Evolutionary conservation across 2,329 filamentous ascomycete genomes (phyloP).

Genomic region (Ophiostoma sp.): DNA sequence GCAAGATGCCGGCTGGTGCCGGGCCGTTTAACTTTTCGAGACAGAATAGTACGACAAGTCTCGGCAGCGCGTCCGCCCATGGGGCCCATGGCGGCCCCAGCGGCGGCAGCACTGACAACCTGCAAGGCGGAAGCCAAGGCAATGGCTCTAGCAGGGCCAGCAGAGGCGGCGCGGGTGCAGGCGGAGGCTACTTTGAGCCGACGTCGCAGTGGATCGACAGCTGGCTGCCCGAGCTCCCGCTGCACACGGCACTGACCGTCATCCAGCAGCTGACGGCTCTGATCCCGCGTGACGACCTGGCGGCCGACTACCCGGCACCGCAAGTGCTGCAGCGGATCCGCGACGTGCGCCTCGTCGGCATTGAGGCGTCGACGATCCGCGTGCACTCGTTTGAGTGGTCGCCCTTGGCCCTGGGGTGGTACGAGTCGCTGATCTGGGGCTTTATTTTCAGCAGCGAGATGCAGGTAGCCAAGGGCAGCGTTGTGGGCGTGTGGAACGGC

Average conservation of each 20-base stretch:
- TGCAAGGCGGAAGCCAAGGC: conserved; percentile 6
- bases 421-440: conserved; percentile 89
- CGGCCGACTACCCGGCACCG: conserved; percentile 28
- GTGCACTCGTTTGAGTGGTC: conserved; percentile 96
- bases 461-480: conserved; percentile 77
- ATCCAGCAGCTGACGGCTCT: conserved; percentile 61
- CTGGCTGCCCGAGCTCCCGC: conserved; percentile 85
- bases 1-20: conserved; percentile 84
- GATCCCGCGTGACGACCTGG: conserved; percentile 48
- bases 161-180: conserved; percentile 11
- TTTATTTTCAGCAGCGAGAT: conserved; percentile 89
- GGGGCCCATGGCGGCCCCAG: neutral
- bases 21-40: conserved; percentile 66
- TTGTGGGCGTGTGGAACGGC: conserved; percentile 89
- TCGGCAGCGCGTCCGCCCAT: conserved; percentile 55
- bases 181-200: conserved; percentile 59
- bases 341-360: conserved; percentile 59
- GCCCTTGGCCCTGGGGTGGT: conserved; percentile 84
- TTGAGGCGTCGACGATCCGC: conserved; percentile 67
- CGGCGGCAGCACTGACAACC: conserved; percentile 17
- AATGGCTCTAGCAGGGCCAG: neutral
- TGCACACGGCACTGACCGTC: conserved; percentile 77
- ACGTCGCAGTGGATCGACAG: conserved; percentile 82
- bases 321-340: conserved; percentile 48
- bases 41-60: conserved; percentile 81